These are phyloP conservation scores for Paecilomyces formosus DNA, from an alignment of 2,329 filamentous ascomycete genomes.

Conservation along the genomic window DNA sequence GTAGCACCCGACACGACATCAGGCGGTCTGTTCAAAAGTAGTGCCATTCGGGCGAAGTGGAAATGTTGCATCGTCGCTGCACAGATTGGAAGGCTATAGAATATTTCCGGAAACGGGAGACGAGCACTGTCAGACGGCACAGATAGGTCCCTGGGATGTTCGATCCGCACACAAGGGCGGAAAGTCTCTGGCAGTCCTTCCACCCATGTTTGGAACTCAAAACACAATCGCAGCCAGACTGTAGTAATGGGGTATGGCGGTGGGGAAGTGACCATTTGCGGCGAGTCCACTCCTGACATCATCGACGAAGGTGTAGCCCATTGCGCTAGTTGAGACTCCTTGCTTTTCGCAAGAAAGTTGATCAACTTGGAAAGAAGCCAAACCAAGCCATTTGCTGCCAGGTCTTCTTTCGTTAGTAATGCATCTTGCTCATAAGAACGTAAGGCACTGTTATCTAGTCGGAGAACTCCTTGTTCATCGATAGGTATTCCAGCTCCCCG, in stretches of 20 bases:
- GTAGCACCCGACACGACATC: conserved; percentile 47
- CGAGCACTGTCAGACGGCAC: conserved; percentile 21
- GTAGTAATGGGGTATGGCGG: conserved; percentile 40
- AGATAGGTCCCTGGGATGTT: conserved; percentile 26
- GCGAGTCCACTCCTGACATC: conserved; percentile 16
- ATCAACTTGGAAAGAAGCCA: conserved; percentile 57
- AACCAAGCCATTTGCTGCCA: conserved; percentile 53
- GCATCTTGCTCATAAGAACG: not conserved
- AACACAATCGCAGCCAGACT: conserved; percentile 46
- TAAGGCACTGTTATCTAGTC: conserved; percentile 20
- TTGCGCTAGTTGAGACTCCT: conserved; percentile 38
- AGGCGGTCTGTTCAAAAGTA: conserved; percentile 54
- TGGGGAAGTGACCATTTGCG: conserved; percentile 33
- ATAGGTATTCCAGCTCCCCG: conserved; percentile 52
- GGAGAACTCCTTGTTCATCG: conserved; percentile 42
- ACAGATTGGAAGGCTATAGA: conserved; percentile 55
- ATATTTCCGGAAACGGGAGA: conserved; percentile 47
- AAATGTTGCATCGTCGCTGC: conserved; percentile 58
- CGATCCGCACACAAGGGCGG: conserved; percentile 44
- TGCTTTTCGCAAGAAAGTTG: conserved; percentile 54
- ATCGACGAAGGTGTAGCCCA: conserved; percentile 14
- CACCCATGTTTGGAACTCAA: conserved; percentile 51
- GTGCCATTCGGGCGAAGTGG: conserved; percentile 56
- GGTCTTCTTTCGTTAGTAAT: conserved; percentile 49
- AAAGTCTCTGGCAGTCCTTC: conserved; percentile 52